Conservation (phyloP, 2,329 filamentous ascomycete genomes). For the Fusarium sororula region DNA sequence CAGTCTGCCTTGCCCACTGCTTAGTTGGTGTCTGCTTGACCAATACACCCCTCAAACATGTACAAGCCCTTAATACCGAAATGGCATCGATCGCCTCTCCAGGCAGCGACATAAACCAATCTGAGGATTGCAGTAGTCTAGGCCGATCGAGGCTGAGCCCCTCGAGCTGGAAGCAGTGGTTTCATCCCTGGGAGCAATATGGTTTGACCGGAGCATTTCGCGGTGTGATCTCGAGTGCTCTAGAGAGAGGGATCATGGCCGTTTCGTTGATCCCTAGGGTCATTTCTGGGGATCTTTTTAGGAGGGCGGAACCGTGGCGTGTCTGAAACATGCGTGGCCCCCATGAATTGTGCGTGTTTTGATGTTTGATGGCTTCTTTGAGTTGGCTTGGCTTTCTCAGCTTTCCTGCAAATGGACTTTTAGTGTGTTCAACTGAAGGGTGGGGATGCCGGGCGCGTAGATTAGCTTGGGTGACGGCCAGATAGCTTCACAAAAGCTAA, state of each 20-base stretch:
- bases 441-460: slow-evolving; percentile 36
- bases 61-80: slow-evolving; percentile 23
- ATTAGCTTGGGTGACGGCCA: background rate
- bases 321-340: slow-evolving; percentile 30
- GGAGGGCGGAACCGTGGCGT: slow-evolving; percentile 18
- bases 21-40: background rate
- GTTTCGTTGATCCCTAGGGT: slow-evolving; percentile 29
- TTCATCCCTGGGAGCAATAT: background rate
- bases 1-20: slow-evolving; percentile 14
- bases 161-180: background rate
- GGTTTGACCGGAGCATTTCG: slow-evolving; percentile 19
- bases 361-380: slow-evolving; percentile 6
- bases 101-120: slow-evolving; percentile 35
- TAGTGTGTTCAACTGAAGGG: slow-evolving; percentile 10
- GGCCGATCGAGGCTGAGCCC: slow-evolving; percentile 22
- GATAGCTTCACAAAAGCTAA: background rate
- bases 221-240: background rate
- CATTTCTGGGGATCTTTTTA: slow-evolving; percentile 4
- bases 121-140: slow-evolving; percentile 10
- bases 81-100: slow-evolving; percentile 28
- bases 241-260: slow-evolving; percentile 6
- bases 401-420: slow-evolving; percentile 5
- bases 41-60: slow-evolving; percentile 6
- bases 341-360: slow-evolving; percentile 3
- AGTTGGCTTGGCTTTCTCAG: slow-evolving; percentile 16